Evolutionary conservation across 2,329 filamentous ascomycete genomes (phyloP).

Genomic region (Juglanconis juglandina): DNA sequence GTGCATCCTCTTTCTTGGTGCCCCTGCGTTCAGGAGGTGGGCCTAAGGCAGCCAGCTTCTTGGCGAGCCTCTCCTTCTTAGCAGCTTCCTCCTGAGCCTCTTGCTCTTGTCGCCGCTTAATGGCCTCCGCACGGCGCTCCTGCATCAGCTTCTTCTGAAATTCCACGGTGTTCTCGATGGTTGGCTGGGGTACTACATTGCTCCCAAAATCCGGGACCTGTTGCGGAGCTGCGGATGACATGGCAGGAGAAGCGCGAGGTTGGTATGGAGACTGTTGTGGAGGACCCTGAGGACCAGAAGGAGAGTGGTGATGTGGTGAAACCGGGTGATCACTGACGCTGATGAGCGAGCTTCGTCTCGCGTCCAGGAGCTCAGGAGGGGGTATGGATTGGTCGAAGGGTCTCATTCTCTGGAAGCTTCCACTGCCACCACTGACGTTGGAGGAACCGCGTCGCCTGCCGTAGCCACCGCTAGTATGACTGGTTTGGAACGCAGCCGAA

Average conservation of each 20-base stretch:
- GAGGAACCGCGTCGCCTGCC: conserved; percentile 80
- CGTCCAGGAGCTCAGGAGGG: conserved; percentile 41
- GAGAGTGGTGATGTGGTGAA: conserved; percentile 43
- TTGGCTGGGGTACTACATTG: conserved; percentile 24
- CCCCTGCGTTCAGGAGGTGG: conserved; percentile 60
- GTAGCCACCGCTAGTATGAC: conserved; percentile 65
- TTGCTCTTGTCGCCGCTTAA: conserved; percentile 65
- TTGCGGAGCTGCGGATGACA: conserved; percentile 38
- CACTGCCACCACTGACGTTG: conserved; percentile 84
- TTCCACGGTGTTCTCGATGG: conserved; percentile 54
- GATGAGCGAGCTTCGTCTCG: conserved; percentile 47
- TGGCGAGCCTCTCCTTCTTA: conserved; percentile 64
- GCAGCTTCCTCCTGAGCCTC: conserved; percentile 71
- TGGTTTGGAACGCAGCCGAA: conserved; percentile 81
- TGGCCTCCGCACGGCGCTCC: conserved; percentile 65
- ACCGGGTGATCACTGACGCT: conserved; percentile 49
- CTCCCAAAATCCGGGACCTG: conserved; percentile 27
- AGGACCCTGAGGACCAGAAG: conserved; percentile 32
- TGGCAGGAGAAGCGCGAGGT: conserved; percentile 42
- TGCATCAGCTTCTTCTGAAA: conserved; percentile 71
- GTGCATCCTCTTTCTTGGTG: conserved; percentile 49
- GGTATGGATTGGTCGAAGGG: conserved; percentile 39
- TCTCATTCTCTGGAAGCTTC: conserved; percentile 56
- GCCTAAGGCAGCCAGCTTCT: conserved; percentile 69
- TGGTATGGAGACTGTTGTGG: conserved; percentile 36